Conservation (phyloP, 73 alveolate species). For the Tetrahymena elliotti region DNA sequence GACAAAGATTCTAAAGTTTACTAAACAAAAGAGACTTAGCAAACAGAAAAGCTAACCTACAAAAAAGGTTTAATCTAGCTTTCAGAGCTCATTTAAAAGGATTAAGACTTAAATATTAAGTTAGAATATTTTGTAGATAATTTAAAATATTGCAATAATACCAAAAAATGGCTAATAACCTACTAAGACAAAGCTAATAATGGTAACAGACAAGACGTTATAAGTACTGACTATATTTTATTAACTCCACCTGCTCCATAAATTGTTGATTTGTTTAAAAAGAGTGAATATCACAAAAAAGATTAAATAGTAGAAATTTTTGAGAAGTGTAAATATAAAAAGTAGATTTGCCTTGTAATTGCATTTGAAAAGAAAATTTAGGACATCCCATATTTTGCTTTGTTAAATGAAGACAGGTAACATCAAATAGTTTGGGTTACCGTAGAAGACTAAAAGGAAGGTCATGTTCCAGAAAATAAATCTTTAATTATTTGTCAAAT, state of each 20-base stretch:
- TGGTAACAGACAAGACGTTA: neutral
- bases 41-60: neutral
- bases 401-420: neutral
- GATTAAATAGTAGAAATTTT: neutral
- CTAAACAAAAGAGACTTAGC: neutral
- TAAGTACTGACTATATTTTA: neutral
- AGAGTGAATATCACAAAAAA: neutral
- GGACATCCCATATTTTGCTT: neutral
- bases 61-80: neutral
- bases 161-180: neutral
- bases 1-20: neutral
- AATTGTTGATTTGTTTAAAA: neutral
- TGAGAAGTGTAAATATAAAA: neutral
- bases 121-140: neutral
- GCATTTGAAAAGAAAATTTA: neutral
- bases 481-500: neutral
- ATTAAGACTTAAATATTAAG: neutral
- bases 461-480: neutral
- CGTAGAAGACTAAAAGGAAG: neutral
- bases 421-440: neutral
- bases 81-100: neutral
- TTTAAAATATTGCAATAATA: neutral
- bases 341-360: neutral
- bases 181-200: neutral
- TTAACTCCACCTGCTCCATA: neutral